Percentiles rank a stretch among this genome's conserved stretches.
phyloP scores from a whole-genome alignment of 2,329 filamentous ascomycete species.

The Diaporthe vaccinii region DNA sequence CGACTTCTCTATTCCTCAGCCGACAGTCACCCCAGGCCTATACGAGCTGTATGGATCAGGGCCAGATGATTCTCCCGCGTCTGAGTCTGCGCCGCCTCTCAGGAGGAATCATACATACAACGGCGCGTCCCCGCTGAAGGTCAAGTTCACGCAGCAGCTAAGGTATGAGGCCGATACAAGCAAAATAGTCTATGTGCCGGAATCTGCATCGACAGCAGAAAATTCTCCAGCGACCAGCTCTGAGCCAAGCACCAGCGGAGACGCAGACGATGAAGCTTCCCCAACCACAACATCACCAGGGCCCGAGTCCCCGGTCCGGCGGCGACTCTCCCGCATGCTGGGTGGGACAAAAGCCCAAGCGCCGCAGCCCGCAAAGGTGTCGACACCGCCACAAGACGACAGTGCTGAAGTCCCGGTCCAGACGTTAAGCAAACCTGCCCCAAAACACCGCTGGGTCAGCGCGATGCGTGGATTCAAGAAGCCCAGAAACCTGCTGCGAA shows the following conservation, averaged over 20 bases:
- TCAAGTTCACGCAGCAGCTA: slow-evolving; percentile 13
- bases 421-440: too few relatives aligned
- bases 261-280: not conserved
- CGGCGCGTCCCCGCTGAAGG: not conserved
- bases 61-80: fast-evolving
- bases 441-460: not conserved
- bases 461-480: not conserved
- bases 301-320: not conserved
- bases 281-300: not conserved
- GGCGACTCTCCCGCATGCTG: not conserved
- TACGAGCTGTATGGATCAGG: not conserved
- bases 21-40: not conserved
- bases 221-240: not conserved
- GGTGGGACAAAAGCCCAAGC: not conserved
- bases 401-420: not conserved
- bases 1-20: not conserved
- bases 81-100: not conserved
- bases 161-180: slow-evolving; percentile 10
- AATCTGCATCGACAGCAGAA: not conserved
- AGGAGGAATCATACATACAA: not conserved
- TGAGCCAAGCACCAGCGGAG: not conserved
- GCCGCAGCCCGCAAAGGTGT: not conserved
- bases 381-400: not conserved
- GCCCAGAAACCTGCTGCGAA: not conserved
- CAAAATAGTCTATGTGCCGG: not conserved